Evolutionary conservation across 495 filamentous ascomycete genomes (phyloP).

Genomic region (Penicillium roqueforti): DNA sequence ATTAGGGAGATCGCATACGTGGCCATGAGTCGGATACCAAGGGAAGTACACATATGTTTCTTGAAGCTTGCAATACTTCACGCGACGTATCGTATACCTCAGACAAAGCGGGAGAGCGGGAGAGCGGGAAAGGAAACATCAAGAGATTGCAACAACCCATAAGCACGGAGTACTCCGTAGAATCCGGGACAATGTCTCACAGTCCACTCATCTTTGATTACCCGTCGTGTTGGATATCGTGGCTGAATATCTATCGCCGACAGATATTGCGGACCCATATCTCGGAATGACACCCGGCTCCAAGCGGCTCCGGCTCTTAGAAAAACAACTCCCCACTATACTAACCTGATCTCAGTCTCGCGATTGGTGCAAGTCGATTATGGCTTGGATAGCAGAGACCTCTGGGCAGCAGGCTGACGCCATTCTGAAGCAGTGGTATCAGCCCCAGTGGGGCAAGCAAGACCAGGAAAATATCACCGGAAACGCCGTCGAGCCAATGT

Average conservation of each 20-base stretch:
- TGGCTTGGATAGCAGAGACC: neutral
- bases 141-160: neutral
- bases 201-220: neutral
- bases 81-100: neutral
- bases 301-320: neutral
- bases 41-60: neutral
- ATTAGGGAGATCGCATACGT: neutral
- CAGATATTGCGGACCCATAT: neutral
- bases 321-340: neutral
- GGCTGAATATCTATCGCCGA: neutral
- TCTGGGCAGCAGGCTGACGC: neutral
- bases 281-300: neutral
- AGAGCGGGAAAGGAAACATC: neutral
- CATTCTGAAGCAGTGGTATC: neutral
- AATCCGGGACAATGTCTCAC: neutral
- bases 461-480: neutral
- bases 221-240: neutral
- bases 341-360: neutral
- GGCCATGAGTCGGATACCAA: neutral
- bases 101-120: neutral
- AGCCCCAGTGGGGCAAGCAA: slow-evolving; percentile 2
- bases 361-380: neutral
- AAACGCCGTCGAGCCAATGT: neutral
- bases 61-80: neutral
- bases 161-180: neutral